Evolutionary conservation across 371 early-diverging fungal species (phyloP), one percentile per base, ranked within the genome.

Genomic region (Coemansia sp.): DNA sequence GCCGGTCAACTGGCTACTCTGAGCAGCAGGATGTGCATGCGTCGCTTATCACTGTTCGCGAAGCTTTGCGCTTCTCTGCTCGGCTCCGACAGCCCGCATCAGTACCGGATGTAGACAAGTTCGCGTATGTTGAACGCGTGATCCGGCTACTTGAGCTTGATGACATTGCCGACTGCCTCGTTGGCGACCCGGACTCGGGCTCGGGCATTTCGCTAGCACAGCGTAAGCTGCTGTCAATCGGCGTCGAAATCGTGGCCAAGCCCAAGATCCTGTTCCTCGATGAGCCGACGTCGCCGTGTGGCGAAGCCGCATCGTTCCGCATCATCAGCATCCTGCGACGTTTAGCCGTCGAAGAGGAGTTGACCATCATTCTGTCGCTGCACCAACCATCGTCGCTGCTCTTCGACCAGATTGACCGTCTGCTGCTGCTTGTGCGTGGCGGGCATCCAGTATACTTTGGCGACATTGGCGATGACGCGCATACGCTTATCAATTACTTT

Each of bases 201-300:
- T 45, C 72, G 65, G 86, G 86, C 51, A 81, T 86, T 12, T 82
- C 82, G 45, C 80, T 86, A 4, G 88, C 87, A 55, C 86, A 88
- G 77, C 81, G 84, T 59, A 84, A 85, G 64, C 84, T 89, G 35
- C 78, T 87, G 57, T 81, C 83, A 20, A 88, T 89, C 51, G 90
- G 82, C 26, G 81, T 88, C 33, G 89, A 92, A 75, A 80, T 93
- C 42, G 88, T 92, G 3, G 85, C 89, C 42, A 83, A 84, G 69
- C 90, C 91, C 59, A 83, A 83, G 66, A 81, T 92, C 45, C 80
- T 94, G 31, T 91, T 91, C 84, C 78, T 92, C 63, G 94, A 94
- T 71, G 93, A 94, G 66, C 94, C 93, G 50, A 92, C 92, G 6
- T 90, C 91, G 54, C 93, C 92, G 58, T 79, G 91, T n/a, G 86